Base-by-base conservation (phyloP, 2,329 filamentous ascomycete species). In the Parafenestella ontariensis region DNA sequence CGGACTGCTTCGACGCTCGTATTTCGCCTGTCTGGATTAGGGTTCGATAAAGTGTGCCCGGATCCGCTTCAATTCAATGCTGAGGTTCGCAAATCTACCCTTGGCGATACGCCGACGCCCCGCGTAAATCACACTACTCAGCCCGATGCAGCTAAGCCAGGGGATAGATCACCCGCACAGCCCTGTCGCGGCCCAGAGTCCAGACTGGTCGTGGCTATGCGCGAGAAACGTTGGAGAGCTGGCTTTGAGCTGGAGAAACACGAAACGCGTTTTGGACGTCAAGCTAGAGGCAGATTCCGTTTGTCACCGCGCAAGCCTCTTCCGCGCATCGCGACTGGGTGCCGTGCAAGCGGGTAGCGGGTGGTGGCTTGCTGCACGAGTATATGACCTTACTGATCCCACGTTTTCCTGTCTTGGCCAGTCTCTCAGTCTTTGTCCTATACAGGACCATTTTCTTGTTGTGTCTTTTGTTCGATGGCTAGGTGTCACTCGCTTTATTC, bases 151-250 rank as follows among this genome's bases (percentile, higher is more conserved):
- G 55, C 44, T 55, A 58, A 55, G 33, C 44, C 52, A 58, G 52
- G 55, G 55, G 51, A 34, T n/a, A 24, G 40, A 46, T 49, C 48
- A 24, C n/a, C 18, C 20, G 29, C 29, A n/a, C 29, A 41, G 42
- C 6, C 15, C 41, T 34, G 44, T 46, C 20, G 45, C 15, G 44
- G 55, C 54, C 54, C 53, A 53, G 43, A 62, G 55, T 57, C 54
- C 53, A 57, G 46, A 64, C 54, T 53, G 34, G 37, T 48, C 55
- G 61, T 66, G 63, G 63, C 63, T 64, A 53, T 61, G 63, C 47
- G 24, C 28, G 21, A 37, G 43, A 50, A 33, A 42, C 50, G 18
- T 15, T 23, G 18, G 20, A 13, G 37, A 24, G 21, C 28, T 43
- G n/a, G 26, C 7, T 31, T 21, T 15, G 23, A 20, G 39, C 20